A percentile compares a stretch with the other conserved stretches of the same genome.
Conservation (phyloP, 768 basidiomycete species). For the Agaricus sinodeliciosus region DNA sequence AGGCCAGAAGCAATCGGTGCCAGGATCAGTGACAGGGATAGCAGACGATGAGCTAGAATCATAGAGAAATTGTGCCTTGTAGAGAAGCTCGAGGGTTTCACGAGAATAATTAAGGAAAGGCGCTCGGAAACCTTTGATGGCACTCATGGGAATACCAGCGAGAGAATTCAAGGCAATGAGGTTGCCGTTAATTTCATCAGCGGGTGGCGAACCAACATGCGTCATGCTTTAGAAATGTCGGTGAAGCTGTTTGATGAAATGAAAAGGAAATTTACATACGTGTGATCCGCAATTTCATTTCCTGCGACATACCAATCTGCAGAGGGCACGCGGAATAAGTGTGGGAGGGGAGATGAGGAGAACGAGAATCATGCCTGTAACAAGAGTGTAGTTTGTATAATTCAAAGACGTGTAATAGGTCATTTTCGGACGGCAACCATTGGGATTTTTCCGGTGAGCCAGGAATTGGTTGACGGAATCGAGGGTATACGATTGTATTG, state of each 20-base stretch:
- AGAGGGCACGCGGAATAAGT: conserved; percentile 2
- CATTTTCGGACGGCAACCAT: conserved; percentile 69
- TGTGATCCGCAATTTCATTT: conserved; percentile 79
- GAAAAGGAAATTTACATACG: conserved; percentile 33
- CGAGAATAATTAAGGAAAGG: conserved; percentile 64
- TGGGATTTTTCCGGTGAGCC: conserved; percentile 67
- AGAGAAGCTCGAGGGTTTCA: conserved; percentile 55
- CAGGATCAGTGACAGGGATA: conserved; percentile 55
- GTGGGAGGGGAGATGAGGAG: not conserved
- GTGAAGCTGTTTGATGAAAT: not conserved
- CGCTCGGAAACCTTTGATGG: conserved; percentile 70
- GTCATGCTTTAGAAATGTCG: conserved; percentile 50
- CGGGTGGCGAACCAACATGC: conserved; percentile 57
- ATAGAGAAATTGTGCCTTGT: conserved; percentile 57
- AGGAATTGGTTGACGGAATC: conserved; percentile 72
- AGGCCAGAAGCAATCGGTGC: conserved; percentile 78
- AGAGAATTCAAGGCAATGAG: conserved; percentile 73
- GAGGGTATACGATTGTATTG: conserved; percentile 70
- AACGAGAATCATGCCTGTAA: conserved; percentile 36
- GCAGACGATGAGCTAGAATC: conserved; percentile 60
- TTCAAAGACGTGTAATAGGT: conserved; percentile 69
- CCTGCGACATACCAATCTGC: conserved; percentile 75
- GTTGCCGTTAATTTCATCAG: conserved; percentile 71
- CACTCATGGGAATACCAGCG: conserved; percentile 62
- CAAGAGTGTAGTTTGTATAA: conserved; percentile 72